Evolutionary conservation across 306 rosid genomes (phyloP).

Genomic region (Arachis hypogaea): DNA sequence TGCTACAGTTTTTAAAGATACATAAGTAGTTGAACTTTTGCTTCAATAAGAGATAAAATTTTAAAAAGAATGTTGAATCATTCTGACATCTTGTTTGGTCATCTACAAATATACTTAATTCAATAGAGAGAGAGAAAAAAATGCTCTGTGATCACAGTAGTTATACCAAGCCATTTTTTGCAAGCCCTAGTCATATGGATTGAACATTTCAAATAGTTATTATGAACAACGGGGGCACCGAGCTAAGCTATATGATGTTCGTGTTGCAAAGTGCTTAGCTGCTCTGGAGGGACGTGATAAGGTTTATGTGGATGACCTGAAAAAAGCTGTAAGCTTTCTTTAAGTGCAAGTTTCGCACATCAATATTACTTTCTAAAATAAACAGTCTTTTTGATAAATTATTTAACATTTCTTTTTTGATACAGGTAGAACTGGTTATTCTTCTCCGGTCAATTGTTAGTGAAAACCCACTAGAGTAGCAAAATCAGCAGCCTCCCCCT

Average conservation of each 20-base stretch:
- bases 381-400: neutral
- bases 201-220: slow-evolving; percentile 30
- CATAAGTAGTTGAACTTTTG: neutral
- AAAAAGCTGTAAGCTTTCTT: slow-evolving; percentile 82
- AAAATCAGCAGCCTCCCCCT: slow-evolving; percentile 96
- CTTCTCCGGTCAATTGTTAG: slow-evolving; percentile 75
- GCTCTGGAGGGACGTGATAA: slow-evolving; percentile 96
- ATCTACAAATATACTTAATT: slow-evolving; percentile 18
- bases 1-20: slow-evolving; percentile 9
- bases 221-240: slow-evolving; percentile 85
- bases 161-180: slow-evolving; percentile 17
- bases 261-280: slow-evolving; percentile 94
- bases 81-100: slow-evolving; percentile 23
- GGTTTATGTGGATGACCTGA: slow-evolving; percentile 88
- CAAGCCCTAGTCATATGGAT: slow-evolving; percentile 15
- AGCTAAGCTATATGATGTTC: slow-evolving; percentile 95
- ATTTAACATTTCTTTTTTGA: slow-evolving; percentile 36
- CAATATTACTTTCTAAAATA: slow-evolving; percentile 17
- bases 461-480: slow-evolving; percentile 90
- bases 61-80: neutral
- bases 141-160: slow-evolving; percentile 5
- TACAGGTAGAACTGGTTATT: slow-evolving; percentile 93
- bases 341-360: slow-evolving; percentile 29
- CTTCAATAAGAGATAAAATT: slow-evolving; percentile 30
- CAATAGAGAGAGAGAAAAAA: neutral